Evolutionary conservation across 208 protist genomes (phyloP).

Genomic region (Giardia muris): DNA sequence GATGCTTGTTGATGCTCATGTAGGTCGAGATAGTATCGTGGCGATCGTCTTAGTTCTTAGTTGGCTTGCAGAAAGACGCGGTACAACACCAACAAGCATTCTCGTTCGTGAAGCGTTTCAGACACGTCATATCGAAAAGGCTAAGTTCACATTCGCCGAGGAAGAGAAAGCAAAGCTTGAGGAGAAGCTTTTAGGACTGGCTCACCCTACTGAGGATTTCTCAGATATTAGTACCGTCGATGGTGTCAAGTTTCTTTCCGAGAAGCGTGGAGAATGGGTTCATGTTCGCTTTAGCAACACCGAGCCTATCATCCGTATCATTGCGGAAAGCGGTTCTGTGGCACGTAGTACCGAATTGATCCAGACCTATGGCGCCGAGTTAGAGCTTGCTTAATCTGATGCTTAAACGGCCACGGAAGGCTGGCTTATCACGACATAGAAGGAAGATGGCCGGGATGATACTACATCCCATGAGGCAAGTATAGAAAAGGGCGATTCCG

Average conservation of each 20-base stretch:
- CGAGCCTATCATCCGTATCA: slow-evolving; percentile 54
- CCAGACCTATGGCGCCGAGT: too few species aligned
- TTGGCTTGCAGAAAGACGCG: slow-evolving; percentile 31
- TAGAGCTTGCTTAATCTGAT: too few species aligned
- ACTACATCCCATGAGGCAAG: neutral
- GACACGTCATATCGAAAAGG: slow-evolving; percentile 54
- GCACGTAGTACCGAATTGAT: neutral
- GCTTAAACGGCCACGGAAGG: neutral
- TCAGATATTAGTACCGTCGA: slow-evolving; percentile 44
- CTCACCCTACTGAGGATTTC: neutral
- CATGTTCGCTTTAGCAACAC: slow-evolving; percentile 56
- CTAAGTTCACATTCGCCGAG: slow-evolving; percentile 44
- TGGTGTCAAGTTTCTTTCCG: slow-evolving; percentile 48
- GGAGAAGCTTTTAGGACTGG: slow-evolving; percentile 31
- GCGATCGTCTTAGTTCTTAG: slow-evolving; percentile 46
- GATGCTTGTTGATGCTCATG: slow-evolving; percentile 54
- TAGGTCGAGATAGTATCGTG: slow-evolving; percentile 54
- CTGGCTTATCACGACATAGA: neutral
- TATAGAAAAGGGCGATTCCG: neutral
- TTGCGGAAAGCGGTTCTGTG: slow-evolving; percentile 40
- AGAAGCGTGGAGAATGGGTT: slow-evolving; percentile 48
- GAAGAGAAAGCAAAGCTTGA: slow-evolving; percentile 43
- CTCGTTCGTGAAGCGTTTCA: slow-evolving; percentile 39
- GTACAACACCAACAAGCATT: neutral
- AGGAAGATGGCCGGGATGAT: neutral